Base-by-base conservation (phyloP, 805 yeast species). In the Blastobotrys robertii region DNA sequence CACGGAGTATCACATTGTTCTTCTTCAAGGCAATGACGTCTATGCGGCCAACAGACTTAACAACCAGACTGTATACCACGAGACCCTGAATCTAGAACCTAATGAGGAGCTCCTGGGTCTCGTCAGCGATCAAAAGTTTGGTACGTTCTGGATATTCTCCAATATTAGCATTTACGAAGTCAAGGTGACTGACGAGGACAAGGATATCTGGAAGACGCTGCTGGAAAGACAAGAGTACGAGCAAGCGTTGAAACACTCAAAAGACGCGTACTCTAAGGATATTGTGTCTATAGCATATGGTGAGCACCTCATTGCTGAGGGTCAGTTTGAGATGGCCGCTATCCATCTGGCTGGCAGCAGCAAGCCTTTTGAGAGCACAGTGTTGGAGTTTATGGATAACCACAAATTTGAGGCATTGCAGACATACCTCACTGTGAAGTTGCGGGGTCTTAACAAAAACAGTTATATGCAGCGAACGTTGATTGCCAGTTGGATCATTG, bases 91-190 rank as follows among this genome's bases (percentile, higher is more conserved):
- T 62, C 34, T 52, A 44, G 42, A 55, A 10, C 32, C 51, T 5
- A 32, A 54, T 16, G 58, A 57, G 4, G 56, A 56, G 36, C 52
- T 72, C 37, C 44, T 68, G 5, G 81, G 81, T 0, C 55, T 77
- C 4, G 54, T 70, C 2, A 66, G 69, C 1, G 94, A 83, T 52
- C 60, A 62, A 41, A 46, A 59, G 3, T 61, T 62, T 36, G 56
- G 67, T 1, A 84, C 97, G 0, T 83, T 67, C 52, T 92, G 98
- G 98, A 60, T 83, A 3, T 84, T 67, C 52, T 76, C 92, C 0
- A 60, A 65, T 9, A 55, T 63, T 4, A 69, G 68, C 39, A 76
- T 92, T 8, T 83, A 72, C 56, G 98, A 92, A 57, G 62, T 92
- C 5, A 52, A 50, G 12, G 69, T 81, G 8, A 66, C 84, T 9